Evolutionary conservation across 2,329 filamentous ascomycete species (phyloP), one percentile per base, ranked within the genome.

Genomic region (Neonectria hederae): DNA sequence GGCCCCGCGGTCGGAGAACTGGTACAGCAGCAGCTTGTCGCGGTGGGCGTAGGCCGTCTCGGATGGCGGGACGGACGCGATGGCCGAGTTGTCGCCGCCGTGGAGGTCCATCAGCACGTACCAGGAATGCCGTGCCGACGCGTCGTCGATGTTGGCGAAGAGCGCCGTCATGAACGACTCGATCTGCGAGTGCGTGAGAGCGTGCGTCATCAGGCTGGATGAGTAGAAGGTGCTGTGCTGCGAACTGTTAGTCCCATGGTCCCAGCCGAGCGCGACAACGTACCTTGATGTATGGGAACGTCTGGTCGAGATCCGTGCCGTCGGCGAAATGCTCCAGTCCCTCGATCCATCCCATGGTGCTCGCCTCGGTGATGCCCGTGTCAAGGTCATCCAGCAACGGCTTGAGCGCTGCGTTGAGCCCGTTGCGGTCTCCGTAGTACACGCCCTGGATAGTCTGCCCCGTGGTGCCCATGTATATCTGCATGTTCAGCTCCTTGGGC

Each of bases 11-110:
- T 86, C 83, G 21, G 81, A 80, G 58, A 86, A 80, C 70, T 87
- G 83, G 54, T 82, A 84, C 2, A 87, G 80, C 2, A 85, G 79
- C 19, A 86, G 79, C 70, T 82, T 80, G 56, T 81, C 76, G 26
- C 79, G 80, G 67, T 82, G 80, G 0, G 76, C 72, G 67, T 80
- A 83, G 2, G 81, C 75, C 1, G 78, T 78, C 8, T 70, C 69
- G 8, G 72, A 30, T 0, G 65, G 62, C 0, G 66, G 28, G 2
- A 77, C 49, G 1, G 74, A 65, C 1, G 78, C 70, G 38, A 82
- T 72, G 64, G 76, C 79, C 1, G 80, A 80, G 67, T 79, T 79
- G 32, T 65, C 59, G 3, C 77, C 78, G 54, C 76, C 76, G 22
- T 76, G 75, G 49, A 77, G 59, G 63, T 78, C 75, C 38, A 77